A percentile compares a stretch with the other conserved stretches of the same genome.
phyloP scores from a whole-genome alignment of 129 eudicot genomes.

The Flaveria linearis region DNA sequence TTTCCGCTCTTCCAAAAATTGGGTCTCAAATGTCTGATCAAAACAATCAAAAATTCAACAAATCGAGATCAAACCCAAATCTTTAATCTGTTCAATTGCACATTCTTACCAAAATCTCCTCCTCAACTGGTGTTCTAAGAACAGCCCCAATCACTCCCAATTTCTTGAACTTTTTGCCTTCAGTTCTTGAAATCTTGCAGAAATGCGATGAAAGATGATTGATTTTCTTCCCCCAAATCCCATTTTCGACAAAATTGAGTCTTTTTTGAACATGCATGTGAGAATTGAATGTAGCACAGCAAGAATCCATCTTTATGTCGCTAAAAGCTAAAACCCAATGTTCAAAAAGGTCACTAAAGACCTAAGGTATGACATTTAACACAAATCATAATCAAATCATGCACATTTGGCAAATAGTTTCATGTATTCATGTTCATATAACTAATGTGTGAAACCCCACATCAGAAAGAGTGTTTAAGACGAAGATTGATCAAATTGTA shows the following conservation, averaged over 20 bases:
- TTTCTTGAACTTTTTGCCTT: conserved; percentile 39
- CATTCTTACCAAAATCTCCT: conserved; percentile 56
- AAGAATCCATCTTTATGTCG: conserved; percentile 53
- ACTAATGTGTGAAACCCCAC: not conserved
- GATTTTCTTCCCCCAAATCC: conserved; percentile 59
- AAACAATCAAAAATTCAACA: not conserved
- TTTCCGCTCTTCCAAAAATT: conserved; percentile 46
- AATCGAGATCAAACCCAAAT: conserved; percentile 1
- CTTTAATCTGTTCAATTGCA: not conserved
- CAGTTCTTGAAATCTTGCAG: conserved; percentile 40
- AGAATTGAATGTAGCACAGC: conserved; percentile 48
- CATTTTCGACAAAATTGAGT: conserved; percentile 24
- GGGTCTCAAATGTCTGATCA: conserved; percentile 58
- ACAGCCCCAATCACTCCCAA: conserved; percentile 59
- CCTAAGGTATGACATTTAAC: conserved; percentile 22
- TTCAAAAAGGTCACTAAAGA: conserved; percentile 26
- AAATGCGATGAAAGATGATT: conserved; percentile 24
- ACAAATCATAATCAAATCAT: conserved; percentile 16
- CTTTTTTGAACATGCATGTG: conserved; percentile 37
- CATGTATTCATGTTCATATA: too few relatives aligned
- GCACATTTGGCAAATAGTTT: not conserved
- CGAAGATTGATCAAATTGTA: conserved; percentile 9
- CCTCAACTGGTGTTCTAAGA: conserved; percentile 65
- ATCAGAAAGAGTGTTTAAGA: conserved; percentile 10
- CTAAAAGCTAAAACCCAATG: conserved; percentile 23